Base-by-base conservation (phyloP, 2,329 filamentous ascomycete species). In the Fusarium illudens region DNA sequence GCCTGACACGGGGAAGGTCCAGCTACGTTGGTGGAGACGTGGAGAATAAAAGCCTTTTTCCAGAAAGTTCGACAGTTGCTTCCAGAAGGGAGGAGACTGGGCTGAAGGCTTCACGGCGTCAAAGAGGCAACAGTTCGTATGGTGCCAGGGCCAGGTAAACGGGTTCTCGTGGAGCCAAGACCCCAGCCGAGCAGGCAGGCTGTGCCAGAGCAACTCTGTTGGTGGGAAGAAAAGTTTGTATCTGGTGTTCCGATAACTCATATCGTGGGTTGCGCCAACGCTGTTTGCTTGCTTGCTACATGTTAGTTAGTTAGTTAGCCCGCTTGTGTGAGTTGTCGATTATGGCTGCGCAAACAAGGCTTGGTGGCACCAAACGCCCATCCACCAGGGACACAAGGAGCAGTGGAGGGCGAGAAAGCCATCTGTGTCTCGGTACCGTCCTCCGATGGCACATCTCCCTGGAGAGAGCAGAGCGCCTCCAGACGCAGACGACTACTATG, bases 21-120 rank as follows among this genome's bases (percentile, higher is more conserved):
- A 37, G 52, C 52, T n/a, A 34, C 22, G 34, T 49, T 55, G 32
- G 49, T 48, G 48, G 42, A 25, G 30, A 48, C 17, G 34, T 42
- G 33, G 27, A 39, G 34, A 30, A 30, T 25, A 15, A 15, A 25
- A 44, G 20, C 32, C 22, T n/a, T 29, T 44, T 65, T 56, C 44
- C n/a, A 44, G 11, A 48, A 29, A 65, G 56, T 37, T 57, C 42
- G 37, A 33, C 19, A 49, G 42, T 17, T 32, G 52, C 39, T 66
- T 62, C 58, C 17, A 66, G 42, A 66, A 67, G 58, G 37, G 30
- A 50, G 15, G 51, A 33, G 49, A 30, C 53, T 25, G 25, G 25
- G 27, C 32, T 30, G 54, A 49, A 46, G 54, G 32, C 54, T 57
- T 49, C 54, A 49, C n/a, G 42, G 54, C 42, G 42, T 37, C 12